Evolutionary conservation across 768 basidiomycete genomes (phyloP), one percentile per base, ranked within the genome.

Genomic region (Tulasnella sp.): DNA sequence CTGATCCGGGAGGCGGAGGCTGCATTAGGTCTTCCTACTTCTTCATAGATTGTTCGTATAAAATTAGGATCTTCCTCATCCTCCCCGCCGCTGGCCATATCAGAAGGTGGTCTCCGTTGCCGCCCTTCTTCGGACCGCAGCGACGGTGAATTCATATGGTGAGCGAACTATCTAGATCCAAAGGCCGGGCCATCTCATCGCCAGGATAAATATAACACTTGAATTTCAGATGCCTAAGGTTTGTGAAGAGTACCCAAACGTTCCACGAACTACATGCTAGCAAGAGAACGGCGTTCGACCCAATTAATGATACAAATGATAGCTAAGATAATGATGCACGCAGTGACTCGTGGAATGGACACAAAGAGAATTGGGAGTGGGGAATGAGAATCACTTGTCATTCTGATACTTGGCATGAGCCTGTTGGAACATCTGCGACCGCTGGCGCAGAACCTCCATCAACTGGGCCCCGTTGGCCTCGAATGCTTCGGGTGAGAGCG

Each of bases 1-100:
- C 77, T 77, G 23, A 72, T 77, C 6, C 32, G 29, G 29, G 77
- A 77, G 20, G 77, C 71, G 23, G 77, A 77, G 44, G 32, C 42
- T 26, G 77, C 48, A 32, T 67, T 77, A 10, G 77, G 77, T 2
- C 71, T 77, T 35, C 39, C 48, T 32, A 11, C 75, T 67, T 67
- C 61, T 13, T 35, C 26, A 61, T 61, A 61, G 57, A 61, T 29
- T 61, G 23, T 29, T 23, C 40, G 57, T 29, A 61, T 26, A 6
- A 61, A 61, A 61, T 6, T 29, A 6, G 11, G 57, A 61, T 23
- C 7, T 29, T 61, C 57, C n/a, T 20, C 20, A 6, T 48, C 20
- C n/a, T 3, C 26, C 55, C 35, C 35, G 35, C 23, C 26, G 26
- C 23, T 57, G 20, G 55, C 16, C 55, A 20, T 20, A 20, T 57